Conservation (phyloP, 2,329 filamentous ascomycete species). For the Scedosporium boydii region DNA sequence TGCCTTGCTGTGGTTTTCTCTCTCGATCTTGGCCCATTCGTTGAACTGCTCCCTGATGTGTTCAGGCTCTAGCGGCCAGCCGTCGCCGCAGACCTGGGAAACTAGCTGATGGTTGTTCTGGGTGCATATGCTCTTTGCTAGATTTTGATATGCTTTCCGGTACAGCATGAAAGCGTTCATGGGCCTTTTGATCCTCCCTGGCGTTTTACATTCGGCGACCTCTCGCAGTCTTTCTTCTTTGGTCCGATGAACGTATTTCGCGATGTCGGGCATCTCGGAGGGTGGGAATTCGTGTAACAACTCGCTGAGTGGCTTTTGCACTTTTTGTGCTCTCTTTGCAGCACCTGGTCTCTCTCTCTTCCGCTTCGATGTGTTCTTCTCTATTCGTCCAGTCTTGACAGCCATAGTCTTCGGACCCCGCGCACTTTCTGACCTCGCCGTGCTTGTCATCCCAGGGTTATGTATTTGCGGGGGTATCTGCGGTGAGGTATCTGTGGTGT, state of each 20-base stretch:
- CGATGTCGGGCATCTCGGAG: conserved; percentile 67
- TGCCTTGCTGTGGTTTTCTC: conserved; percentile 73
- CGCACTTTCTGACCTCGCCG: conserved; percentile 12
- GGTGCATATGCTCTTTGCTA: conserved; percentile 69
- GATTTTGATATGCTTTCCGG: conserved; percentile 80
- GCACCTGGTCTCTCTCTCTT: conserved; percentile 23
- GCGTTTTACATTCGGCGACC: conserved; percentile 55
- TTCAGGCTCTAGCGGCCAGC: conserved; percentile 75
- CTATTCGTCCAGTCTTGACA: conserved; percentile 2
- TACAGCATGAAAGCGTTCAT: conserved; percentile 99
- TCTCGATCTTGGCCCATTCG: conserved; percentile 68
- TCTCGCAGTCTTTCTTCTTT: conserved; percentile 57
- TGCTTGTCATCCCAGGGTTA: conserved; percentile 20
- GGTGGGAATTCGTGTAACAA: conserved; percentile 53
- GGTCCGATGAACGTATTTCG: conserved; percentile 65
- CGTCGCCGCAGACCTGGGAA: conserved; percentile 75
- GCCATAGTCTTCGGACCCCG: neutral
- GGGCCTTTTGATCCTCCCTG: conserved; percentile 74
- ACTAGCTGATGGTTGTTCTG: conserved; percentile 93
- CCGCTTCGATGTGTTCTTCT: conserved; percentile 14
- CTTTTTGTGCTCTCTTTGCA: conserved; percentile 32
- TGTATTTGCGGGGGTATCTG: conserved; percentile 23
- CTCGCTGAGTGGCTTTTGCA: conserved; percentile 61
- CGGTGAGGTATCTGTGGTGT: conserved; percentile 43
- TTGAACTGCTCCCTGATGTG: conserved; percentile 67